Evolutionary conservation across 2,329 filamentous ascomycete species (phyloP).

Genomic region (Lachnellula arida): DNA sequence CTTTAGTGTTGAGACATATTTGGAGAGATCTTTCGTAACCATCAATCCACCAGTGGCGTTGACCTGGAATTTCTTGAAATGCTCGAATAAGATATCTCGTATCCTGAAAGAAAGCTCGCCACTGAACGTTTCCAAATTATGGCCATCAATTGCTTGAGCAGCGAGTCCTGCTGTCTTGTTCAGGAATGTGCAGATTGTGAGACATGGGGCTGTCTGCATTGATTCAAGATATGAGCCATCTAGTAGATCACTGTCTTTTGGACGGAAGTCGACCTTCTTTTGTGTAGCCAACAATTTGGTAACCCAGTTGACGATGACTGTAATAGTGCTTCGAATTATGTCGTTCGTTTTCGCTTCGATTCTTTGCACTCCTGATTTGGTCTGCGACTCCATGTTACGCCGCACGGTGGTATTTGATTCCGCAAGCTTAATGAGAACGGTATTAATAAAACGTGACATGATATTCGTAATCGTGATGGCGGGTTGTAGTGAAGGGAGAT

Average conservation of each 20-base stretch:
- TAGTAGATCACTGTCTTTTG: slow-evolving; percentile 56
- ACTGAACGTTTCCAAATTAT: slow-evolving; percentile 77
- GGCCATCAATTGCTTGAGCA: slow-evolving; percentile 68
- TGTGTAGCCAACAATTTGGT: slow-evolving; percentile 58
- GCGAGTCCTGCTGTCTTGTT: slow-evolving; percentile 59
- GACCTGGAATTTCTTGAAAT: slow-evolving; percentile 91
- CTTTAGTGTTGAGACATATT: slow-evolving; percentile 81
- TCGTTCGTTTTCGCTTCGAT: slow-evolving; percentile 66
- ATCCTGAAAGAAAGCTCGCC: slow-evolving; percentile 79
- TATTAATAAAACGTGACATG: slow-evolving; percentile 87
- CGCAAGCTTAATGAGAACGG: slow-evolving; percentile 84
- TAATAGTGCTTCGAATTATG: slow-evolving; percentile 64
- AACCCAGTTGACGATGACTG: slow-evolving; percentile 60
- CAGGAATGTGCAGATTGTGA: slow-evolving; percentile 76
- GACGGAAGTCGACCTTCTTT: slow-evolving; percentile 66
- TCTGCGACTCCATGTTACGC: slow-evolving; percentile 65
- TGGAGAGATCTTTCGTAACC: slow-evolving; percentile 92
- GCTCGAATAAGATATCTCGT: slow-evolving; percentile 75
- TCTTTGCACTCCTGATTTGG: slow-evolving; percentile 51
- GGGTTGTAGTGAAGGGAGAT: slow-evolving; percentile 72
- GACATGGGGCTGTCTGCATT: slow-evolving; percentile 82
- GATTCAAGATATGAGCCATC: slow-evolving; percentile 56
- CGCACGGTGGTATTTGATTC: slow-evolving; percentile 83
- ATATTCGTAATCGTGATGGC: slow-evolving; percentile 87
- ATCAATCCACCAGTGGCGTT: slow-evolving; percentile 91